These are phyloP conservation scores for Leccinum rimulosum DNA, from an alignment of 768 basidiomycete genomes.

Conservation along the genomic window DNA sequence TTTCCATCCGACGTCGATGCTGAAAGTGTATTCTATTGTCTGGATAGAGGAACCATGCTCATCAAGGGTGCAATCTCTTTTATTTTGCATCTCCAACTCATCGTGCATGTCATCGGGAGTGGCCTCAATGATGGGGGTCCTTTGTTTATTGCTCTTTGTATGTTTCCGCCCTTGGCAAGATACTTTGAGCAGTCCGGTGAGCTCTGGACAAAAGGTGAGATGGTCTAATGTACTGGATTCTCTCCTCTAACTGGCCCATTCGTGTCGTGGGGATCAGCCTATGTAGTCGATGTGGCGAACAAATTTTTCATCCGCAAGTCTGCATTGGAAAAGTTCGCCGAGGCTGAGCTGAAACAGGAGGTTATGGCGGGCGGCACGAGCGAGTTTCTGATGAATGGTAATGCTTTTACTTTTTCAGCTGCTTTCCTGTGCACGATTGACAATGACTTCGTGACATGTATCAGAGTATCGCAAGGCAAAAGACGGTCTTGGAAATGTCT, in stretches of 20 bases:
- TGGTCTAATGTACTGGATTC: background rate
- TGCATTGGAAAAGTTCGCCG: slow-evolving; percentile 12
- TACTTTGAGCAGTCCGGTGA: background rate
- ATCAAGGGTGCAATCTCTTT: slow-evolving; percentile 14
- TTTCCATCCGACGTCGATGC: background rate
- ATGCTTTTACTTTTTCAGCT: background rate
- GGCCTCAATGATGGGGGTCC: slow-evolving; percentile 19
- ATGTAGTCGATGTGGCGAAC: slow-evolving; percentile 17
- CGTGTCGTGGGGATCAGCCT: slow-evolving; percentile 8
- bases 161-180: slow-evolving; percentile 10
- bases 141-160: slow-evolving; percentile 20
- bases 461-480: slow-evolving; percentile 24
- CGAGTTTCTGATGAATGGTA: slow-evolving; percentile 17
- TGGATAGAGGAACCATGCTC: slow-evolving; percentile 12
- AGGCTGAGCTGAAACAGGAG: slow-evolving; percentile 16
- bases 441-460: background rate
- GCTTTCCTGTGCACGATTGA: background rate
- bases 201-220: slow-evolving; percentile 24
- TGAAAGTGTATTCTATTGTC: slow-evolving; percentile 5
- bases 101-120: slow-evolving; percentile 16
- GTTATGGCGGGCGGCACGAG: slow-evolving; percentile 22
- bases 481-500: slow-evolving; percentile 16
- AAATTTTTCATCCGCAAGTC: slow-evolving; percentile 22
- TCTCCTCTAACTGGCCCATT: background rate
- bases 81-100: slow-evolving; percentile 23